Conservation (phyloP, 2,329 filamentous ascomycete species). For the Aspergillus aculeatus region DNA sequence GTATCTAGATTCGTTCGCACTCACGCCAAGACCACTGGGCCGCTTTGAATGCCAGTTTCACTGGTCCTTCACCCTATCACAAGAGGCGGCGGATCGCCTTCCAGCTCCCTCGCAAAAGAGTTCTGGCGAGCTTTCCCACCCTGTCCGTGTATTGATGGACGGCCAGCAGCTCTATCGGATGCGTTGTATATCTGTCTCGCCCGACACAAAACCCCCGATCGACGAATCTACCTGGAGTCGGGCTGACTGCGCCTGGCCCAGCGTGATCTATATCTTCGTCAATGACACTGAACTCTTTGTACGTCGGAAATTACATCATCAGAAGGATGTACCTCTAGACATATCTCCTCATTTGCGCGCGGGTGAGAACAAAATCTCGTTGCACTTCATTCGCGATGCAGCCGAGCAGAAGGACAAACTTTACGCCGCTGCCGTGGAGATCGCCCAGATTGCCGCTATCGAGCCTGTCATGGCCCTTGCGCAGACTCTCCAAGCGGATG, state of each 20-base stretch:
- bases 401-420: conserved; percentile 32
- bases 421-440: conserved; percentile 70
- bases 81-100: conserved; percentile 16
- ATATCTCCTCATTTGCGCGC: conserved; percentile 59
- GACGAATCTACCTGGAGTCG: conserved; percentile 60
- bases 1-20: conserved; percentile 33
- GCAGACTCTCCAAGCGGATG: conserved; percentile 43
- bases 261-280: conserved; percentile 65
- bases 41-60: conserved; percentile 24
- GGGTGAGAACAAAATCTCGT: conserved; percentile 62
- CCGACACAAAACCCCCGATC: conserved; percentile 28
- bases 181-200: conserved; percentile 58
- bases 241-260: conserved; percentile 68
- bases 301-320: conserved; percentile 69
- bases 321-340: conserved; percentile 73
- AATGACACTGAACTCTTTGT: conserved; percentile 61
- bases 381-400: conserved; percentile 48
- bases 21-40: conserved; percentile 33
- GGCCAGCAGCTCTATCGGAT: conserved; percentile 65
- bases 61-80: conserved; percentile 39
- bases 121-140: conserved; percentile 22
- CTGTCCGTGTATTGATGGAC: conserved; percentile 41
- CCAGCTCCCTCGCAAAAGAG: conserved; percentile 32
- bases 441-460: conserved; percentile 56
- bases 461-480: conserved; percentile 40